A percentile compares a stretch with the other conserved stretches of the same genome.
Evolutionary conservation across 2,329 filamentous ascomycete genomes (phyloP).

Genomic region (Ciborinia camelliae): DNA sequence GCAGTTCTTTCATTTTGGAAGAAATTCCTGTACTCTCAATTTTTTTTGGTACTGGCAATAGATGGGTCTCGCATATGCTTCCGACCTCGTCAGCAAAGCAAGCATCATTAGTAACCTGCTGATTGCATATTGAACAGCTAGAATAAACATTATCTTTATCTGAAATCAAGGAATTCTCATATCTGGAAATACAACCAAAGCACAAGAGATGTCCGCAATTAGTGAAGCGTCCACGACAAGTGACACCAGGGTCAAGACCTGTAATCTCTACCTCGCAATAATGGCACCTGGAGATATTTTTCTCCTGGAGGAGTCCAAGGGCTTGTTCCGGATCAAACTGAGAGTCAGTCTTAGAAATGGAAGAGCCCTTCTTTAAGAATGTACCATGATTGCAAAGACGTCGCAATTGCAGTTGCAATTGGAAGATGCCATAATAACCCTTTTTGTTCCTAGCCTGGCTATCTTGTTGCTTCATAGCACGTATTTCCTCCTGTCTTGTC

Average conservation of each 20-base stretch:
- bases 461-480: slow-evolving; percentile 38
- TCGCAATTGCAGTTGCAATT: slow-evolving; percentile 45
- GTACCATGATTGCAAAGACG: slow-evolving; percentile 51
- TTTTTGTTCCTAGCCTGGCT: slow-evolving; percentile 25
- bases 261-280: not conserved
- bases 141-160: not conserved
- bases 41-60: slow-evolving; percentile 19
- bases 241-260: not conserved
- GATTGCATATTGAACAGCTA: not conserved
- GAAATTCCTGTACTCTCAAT: slow-evolving; percentile 36
- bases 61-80: not conserved
- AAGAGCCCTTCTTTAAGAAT: slow-evolving; percentile 38
- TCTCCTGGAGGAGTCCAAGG: not conserved
- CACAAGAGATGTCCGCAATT: slow-evolving; percentile 2
- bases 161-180: not conserved
- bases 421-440: slow-evolving; percentile 44
- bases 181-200: not conserved
- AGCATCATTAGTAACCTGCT: not conserved
- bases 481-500: slow-evolving; percentile 42
- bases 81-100: not conserved
- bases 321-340: slow-evolving; percentile 2
- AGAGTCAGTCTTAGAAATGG: not conserved
- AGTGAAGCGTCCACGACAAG: slow-evolving; percentile 4
- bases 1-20: slow-evolving; percentile 39
- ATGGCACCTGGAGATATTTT: not conserved